Percentiles rank a stretch among this genome's conserved stretches.
Conservation (phyloP, 768 basidiomycete genomes). For the Pleurotus ostreatus region DNA sequence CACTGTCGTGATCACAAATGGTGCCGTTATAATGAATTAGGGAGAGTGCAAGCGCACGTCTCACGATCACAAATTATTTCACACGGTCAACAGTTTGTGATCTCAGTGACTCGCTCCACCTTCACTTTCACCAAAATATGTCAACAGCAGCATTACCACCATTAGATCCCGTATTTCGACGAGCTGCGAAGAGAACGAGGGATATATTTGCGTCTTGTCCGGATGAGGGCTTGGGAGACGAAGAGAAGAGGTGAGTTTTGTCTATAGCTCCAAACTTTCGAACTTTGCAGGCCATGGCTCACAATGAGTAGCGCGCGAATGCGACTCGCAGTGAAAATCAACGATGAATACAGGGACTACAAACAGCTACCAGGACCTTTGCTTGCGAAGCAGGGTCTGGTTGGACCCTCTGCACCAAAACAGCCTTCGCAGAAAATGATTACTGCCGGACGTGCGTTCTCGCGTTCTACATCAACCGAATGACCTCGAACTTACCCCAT, state of each 20-base stretch:
- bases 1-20: too few relatives aligned
- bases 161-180: constrained; percentile 59
- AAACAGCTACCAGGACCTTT: constrained; percentile 81
- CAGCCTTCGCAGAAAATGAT: constrained; percentile 56
- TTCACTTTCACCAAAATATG: constrained; percentile 16
- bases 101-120: not conserved
- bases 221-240: constrained; percentile 57
- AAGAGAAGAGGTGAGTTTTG: constrained; percentile 62
- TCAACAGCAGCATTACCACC: constrained; percentile 55
- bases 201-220: constrained; percentile 65
- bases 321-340: constrained; percentile 79
- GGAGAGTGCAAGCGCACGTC: too few relatives aligned
- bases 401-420: constrained; percentile 75
- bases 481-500: constrained; percentile 3
- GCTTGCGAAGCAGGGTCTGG: constrained; percentile 73
- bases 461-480: not conserved
- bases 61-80: too few relatives aligned
- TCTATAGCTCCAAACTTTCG: not conserved
- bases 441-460: constrained; percentile 63
- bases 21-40: too few relatives aligned
- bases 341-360: constrained; percentile 85
- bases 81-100: not conserved
- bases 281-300: not conserved
- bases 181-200: constrained; percentile 67
- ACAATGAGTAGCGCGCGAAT: constrained; percentile 53